Evolutionary conservation across 768 basidiomycete genomes (phyloP).

Genomic region (Suillus subluteus): DNA sequence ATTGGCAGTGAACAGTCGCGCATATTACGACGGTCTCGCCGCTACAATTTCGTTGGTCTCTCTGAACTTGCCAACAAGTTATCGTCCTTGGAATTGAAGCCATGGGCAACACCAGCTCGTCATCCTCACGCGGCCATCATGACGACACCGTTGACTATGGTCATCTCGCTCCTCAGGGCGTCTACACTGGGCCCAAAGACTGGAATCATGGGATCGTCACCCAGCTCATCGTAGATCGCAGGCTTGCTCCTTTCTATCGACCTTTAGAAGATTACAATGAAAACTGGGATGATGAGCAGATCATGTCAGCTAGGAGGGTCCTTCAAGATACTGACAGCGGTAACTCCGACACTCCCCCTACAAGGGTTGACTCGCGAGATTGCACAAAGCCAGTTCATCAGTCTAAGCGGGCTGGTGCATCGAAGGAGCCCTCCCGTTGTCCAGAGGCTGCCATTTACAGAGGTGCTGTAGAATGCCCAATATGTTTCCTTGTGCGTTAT

Average conservation of each 20-base stretch:
- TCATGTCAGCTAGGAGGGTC: constrained; percentile 80
- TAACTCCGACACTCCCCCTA: constrained; percentile 39
- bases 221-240: constrained; percentile 85
- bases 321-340: constrained; percentile 53
- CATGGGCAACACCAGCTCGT: constrained; percentile 86
- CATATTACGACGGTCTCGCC: constrained; percentile 6
- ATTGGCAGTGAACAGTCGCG: constrained; percentile 10
- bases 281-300: constrained; percentile 86
- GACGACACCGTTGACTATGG: constrained; percentile 89
- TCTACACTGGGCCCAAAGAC: constrained; percentile 83
- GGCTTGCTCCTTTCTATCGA: constrained; percentile 93
- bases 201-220: constrained; percentile 90
- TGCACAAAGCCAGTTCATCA: constrained; percentile 31
- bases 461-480: constrained; percentile 92
- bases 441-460: constrained; percentile 84
- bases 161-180: constrained; percentile 77
- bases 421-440: constrained; percentile 65
- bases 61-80: not conserved
- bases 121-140: constrained; percentile 72
- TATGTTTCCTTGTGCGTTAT: constrained; percentile 89
- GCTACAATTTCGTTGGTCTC: constrained; percentile 6
- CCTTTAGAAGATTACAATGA: constrained; percentile 93
- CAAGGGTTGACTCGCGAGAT: constrained; percentile 38
- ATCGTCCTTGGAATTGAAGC: constrained; percentile 12
- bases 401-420: constrained; percentile 55